These are phyloP conservation scores for Halenospora varia DNA, from an alignment of 495 filamentous ascomycete species.

Conservation along the genomic window DNA sequence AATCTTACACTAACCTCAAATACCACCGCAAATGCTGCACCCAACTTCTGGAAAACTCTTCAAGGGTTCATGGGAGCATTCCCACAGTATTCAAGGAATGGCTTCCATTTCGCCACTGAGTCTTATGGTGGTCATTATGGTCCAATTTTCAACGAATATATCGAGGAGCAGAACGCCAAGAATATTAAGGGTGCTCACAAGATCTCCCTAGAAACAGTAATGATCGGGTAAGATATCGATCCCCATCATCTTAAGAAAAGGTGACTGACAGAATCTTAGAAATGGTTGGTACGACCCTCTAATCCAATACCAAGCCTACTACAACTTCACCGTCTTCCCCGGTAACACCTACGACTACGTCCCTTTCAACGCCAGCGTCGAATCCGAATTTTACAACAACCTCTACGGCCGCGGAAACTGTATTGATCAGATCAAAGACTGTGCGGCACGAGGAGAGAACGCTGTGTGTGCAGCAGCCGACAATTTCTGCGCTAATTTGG, in stretches of 20 bases:
- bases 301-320: conserved; percentile 59
- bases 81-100: conserved; percentile 51
- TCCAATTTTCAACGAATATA: conserved; percentile 58
- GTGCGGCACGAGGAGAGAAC: conserved; percentile 39
- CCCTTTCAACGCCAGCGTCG: conserved; percentile 42
- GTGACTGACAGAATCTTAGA: no score
- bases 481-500: conserved; percentile 49
- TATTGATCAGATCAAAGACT: conserved; percentile 51
- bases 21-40: conserved; percentile 49
- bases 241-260: not conserved
- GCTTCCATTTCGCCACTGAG: conserved; percentile 57
- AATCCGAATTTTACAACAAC: conserved; percentile 52
- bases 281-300: conserved; percentile 58
- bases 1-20: conserved; percentile 49
- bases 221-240: conserved; percentile 35
- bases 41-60: conserved; percentile 54
- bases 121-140: conserved; percentile 67
- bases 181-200: conserved; percentile 40
- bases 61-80: conserved; percentile 64
- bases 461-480: conserved; percentile 43
- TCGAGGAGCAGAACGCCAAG: conserved; percentile 62
- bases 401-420: conserved; percentile 61
- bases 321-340: conserved; percentile 51
- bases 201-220: conserved; percentile 51
- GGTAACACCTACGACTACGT: conserved; percentile 59